phyloP scores from a whole-genome alignment of 257 asterid genomes.

The Salvia rosmarinus region DNA sequence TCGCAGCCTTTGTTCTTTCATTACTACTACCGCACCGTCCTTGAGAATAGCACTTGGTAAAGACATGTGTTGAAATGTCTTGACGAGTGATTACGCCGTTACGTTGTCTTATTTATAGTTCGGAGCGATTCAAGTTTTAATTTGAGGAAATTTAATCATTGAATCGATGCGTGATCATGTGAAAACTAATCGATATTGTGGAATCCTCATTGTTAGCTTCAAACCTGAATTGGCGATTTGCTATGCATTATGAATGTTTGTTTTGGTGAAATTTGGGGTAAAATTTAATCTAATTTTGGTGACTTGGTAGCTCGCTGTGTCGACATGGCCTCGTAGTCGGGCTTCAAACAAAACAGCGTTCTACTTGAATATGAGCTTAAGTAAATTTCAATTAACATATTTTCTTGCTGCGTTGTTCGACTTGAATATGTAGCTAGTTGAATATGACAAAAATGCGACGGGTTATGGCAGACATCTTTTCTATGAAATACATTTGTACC shows the following conservation, averaged over 20 bases:
- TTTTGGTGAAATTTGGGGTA: neutral
- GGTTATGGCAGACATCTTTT: no score
- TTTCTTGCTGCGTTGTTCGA: neutral
- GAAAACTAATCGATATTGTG: neutral
- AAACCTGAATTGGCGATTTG: neutral
- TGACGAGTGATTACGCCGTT: neutral
- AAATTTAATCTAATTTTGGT: neutral
- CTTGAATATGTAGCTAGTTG: neutral
- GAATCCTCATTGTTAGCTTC: neutral
- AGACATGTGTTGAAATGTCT: neutral
- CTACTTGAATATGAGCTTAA: neutral
- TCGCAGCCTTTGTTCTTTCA: constrained; percentile 27
- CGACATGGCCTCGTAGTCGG: neutral
- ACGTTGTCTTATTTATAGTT: neutral
- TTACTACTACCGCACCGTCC: constrained; percentile 38
- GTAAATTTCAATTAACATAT: neutral
- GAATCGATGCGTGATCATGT: neutral
- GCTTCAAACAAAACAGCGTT: neutral
- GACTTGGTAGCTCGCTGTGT: neutral
- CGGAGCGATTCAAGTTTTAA: constrained; percentile 2
- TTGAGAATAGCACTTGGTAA: constrained; percentile 43
- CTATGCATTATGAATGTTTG: neutral
- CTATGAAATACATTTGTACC: no score
- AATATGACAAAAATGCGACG: no score
- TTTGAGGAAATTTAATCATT: constrained; percentile 15